phyloP scores from a whole-genome alignment of 768 basidiomycete genomes.

The Hemileccinum impolitum region DNA sequence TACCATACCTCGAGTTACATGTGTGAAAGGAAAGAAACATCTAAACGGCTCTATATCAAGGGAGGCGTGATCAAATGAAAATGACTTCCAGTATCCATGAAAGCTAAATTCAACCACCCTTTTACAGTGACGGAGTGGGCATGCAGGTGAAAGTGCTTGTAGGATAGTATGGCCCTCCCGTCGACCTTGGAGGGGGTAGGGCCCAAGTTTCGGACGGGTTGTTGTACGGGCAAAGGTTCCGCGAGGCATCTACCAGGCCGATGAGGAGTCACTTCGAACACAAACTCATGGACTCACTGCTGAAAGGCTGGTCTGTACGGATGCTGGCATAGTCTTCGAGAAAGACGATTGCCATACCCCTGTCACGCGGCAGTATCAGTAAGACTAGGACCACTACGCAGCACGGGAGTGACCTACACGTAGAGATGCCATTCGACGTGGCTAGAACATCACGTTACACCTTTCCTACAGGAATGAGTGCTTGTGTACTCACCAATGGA shows the following conservation, averaged over 20 bases:
- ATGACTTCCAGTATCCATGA: too few species aligned
- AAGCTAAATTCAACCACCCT: too few species aligned
- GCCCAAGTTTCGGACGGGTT: conserved; percentile 8
- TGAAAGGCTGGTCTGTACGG: background rate
- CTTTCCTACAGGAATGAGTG: too few species aligned
- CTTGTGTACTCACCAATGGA: conserved; percentile 11
- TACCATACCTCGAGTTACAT: too few species aligned
- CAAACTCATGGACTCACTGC: background rate
- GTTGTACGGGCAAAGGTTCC: conserved; percentile 8
- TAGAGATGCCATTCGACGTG: conserved; percentile 22
- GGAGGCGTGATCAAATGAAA: too few species aligned
- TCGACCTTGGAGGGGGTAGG: conserved; percentile 5
- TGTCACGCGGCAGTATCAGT: background rate
- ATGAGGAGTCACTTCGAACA: background rate
- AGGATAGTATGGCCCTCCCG: conserved; percentile 5
- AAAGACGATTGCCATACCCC: conserved; percentile 16
- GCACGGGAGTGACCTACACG: conserved; percentile 4
- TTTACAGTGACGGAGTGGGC: too few species aligned
- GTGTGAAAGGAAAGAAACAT: too few species aligned
- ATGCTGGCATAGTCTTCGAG: conserved; percentile 8
- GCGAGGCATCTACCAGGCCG: conserved; percentile 5
- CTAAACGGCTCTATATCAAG: too few species aligned
- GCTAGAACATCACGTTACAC: conserved; percentile 5
- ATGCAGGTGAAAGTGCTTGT: too few species aligned
- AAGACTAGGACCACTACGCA: background rate